Evolutionary conservation across 495 filamentous ascomycete genomes (phyloP).

Genomic region (Sporormia fimetaria): DNA sequence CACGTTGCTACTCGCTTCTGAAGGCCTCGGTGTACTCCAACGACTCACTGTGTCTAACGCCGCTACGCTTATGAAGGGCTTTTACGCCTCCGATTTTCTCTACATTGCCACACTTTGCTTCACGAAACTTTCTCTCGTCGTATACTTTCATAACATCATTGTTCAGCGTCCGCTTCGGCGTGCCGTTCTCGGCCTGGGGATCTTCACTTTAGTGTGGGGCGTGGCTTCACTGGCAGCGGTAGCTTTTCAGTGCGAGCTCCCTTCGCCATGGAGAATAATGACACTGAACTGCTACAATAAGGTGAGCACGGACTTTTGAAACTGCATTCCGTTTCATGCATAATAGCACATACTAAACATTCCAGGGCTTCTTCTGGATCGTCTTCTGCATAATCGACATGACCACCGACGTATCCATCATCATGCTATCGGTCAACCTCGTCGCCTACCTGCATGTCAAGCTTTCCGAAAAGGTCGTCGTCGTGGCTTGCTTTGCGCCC

Average conservation of each 20-base stretch:
- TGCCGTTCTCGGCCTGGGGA: slow-evolving; percentile 8
- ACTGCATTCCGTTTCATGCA: not conserved
- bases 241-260: slow-evolving; percentile 26
- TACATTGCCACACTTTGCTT: slow-evolving; percentile 16
- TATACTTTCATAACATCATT: slow-evolving; percentile 8
- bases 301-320: slow-evolving; percentile 11
- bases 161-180: slow-evolving; percentile 2
- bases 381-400: slow-evolving; percentile 23
- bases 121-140: slow-evolving; percentile 18
- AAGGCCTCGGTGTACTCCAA: slow-evolving; percentile 12
- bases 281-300: slow-evolving; percentile 24
- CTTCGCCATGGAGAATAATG: slow-evolving; percentile 24
- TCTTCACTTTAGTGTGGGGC: slow-evolving; percentile 21
- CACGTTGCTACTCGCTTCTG: slow-evolving; percentile 13
- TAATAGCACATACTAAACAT: slow-evolving; percentile 10
- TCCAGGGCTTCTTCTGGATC: slow-evolving; percentile 21
- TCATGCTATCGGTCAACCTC: slow-evolving; percentile 24
- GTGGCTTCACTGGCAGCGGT: slow-evolving; percentile 17
- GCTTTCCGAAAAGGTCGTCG: slow-evolving; percentile 7
- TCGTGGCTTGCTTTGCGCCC: slow-evolving; percentile 21
- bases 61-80: slow-evolving; percentile 12
- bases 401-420: slow-evolving; percentile 20
- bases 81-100: slow-evolving; percentile 21
- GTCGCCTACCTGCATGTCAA: slow-evolving; percentile 13
- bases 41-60: slow-evolving; percentile 7